Base-by-base conservation (phyloP, 768 basidiomycete species). In the Tylopilus felleus region DNA sequence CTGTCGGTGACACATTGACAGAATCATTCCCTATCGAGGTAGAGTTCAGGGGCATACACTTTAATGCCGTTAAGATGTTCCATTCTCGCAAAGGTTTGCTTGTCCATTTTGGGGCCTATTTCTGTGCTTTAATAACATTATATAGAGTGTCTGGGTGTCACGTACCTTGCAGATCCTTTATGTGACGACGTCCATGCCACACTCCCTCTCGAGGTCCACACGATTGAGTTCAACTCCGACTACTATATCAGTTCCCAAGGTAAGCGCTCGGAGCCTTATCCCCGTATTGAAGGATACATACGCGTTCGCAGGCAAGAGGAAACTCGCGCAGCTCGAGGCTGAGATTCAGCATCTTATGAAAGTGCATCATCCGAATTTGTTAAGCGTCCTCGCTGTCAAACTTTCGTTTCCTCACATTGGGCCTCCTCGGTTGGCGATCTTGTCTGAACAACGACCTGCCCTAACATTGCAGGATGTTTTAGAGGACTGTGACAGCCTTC, bases 91-190 rank as follows among this genome's bases (percentile, higher is more conserved):
- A 77, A 67, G 85, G 88, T 88, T 53, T 19, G 75, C 70, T 49
- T 19, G 17, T 35, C 22, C 54, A 12, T 47, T 31, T 28, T 19
- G 6, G n/a, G 5, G 17, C 47, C 2, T 36, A 9, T 19, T n/a
- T 27, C n/a, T 28, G 17, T 51, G 16, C 40, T 50, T 10, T 51
- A 49, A 31, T 27, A 17, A 28, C 13, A n/a, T 53, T 19, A 33
- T 21, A 35, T 47, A 85, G 90, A 84, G 44, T 77, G 76, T 40
- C 72, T 90, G 28, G 88, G 87, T 2, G 83, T 79, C 10, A 74
- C 81, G 0, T 91, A 86, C 69, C 75, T 83, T 51, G 90, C 88
- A 0, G 88, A 90, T 55, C 90, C 90, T 8, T 70, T 92, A 16
- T 82, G 82, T 62, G 87, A 90, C 54, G 81, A 85, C 56, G 73